Conservation (phyloP, 78 protist genomes). For the Blattamonas nauphoetae region DNA sequence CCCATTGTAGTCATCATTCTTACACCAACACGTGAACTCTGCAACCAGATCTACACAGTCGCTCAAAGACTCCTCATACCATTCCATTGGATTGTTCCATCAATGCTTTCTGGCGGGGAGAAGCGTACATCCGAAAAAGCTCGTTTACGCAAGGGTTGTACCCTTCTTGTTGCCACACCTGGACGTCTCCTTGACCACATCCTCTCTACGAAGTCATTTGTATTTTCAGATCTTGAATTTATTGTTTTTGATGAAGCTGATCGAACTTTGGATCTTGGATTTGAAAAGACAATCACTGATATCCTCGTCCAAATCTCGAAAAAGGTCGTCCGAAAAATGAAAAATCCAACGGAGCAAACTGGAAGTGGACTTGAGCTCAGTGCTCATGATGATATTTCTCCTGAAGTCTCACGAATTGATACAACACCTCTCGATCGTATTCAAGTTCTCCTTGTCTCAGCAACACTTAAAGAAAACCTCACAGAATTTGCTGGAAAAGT, state of each 20-base stretch:
- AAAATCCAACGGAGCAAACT: not conserved
- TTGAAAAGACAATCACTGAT: conserved; percentile 37
- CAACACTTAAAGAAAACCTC: not conserved
- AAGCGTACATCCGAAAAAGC: conserved; percentile 59
- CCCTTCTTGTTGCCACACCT: conserved; percentile 65
- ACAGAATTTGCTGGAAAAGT: not conserved
- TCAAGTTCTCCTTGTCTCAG: not conserved
- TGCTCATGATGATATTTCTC: not conserved
- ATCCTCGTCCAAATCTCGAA: conserved; percentile 17
- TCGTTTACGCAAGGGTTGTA: conserved; percentile 70
- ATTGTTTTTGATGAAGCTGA: conserved; percentile 82
- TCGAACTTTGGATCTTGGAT: conserved; percentile 65
- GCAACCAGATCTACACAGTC: conserved; percentile 53
- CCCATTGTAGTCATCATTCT: conserved; percentile 54
- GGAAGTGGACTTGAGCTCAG: not conserved
- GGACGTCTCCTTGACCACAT: conserved; percentile 73
- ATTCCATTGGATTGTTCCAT: conserved; percentile 48
- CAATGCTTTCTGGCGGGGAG: conserved; percentile 70
- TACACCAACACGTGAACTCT: conserved; percentile 80
- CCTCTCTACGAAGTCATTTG: conserved; percentile 33
- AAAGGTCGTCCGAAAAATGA: not conserved
- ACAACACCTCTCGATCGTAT: not conserved
- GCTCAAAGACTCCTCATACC: conserved; percentile 28
- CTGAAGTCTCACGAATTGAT: not conserved
- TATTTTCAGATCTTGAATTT: not conserved